A percentile compares a stretch with the other conserved stretches of the same genome.
Conservation (phyloP, 371 early-diverging fungal species). For the Mucor circinelloides region DNA sequence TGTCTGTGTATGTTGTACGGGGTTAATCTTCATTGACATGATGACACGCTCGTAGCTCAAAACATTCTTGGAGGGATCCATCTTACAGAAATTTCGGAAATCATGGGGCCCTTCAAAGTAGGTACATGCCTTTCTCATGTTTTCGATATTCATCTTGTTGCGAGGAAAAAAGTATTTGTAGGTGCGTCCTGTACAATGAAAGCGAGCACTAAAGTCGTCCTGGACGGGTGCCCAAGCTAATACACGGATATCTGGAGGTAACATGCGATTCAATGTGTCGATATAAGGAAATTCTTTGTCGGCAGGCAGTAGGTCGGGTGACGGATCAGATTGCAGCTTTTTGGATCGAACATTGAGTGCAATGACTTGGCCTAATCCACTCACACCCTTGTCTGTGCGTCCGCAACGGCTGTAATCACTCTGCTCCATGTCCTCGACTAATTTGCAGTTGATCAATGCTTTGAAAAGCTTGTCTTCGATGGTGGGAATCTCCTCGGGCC, state of each 20-base stretch:
- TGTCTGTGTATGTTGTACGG: slow-evolving; percentile 31
- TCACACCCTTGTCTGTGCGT: slow-evolving; percentile 95
- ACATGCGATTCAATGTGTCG: slow-evolving; percentile 78
- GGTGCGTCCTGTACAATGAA: slow-evolving; percentile 81
- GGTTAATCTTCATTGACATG: slow-evolving; percentile 65
- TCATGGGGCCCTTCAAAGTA: slow-evolving; percentile 85
- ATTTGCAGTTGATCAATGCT: slow-evolving; percentile 72
- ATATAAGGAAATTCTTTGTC: slow-evolving; percentile 76
- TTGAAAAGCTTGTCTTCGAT: slow-evolving; percentile 85
- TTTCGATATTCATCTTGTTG: slow-evolving; percentile 61
- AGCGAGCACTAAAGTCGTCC: slow-evolving; percentile 85
- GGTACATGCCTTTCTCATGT: slow-evolving; percentile 78
- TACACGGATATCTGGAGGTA: slow-evolving; percentile 91
- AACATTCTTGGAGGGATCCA: slow-evolving; percentile 85
- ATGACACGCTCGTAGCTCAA: slow-evolving; percentile 76
- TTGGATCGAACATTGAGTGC: slow-evolving; percentile 81
- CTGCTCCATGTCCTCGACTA: slow-evolving; percentile 64
- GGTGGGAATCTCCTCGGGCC: slow-evolving; percentile 62
- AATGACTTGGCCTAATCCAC: slow-evolving; percentile 89
- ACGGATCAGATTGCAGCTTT: slow-evolving; percentile 22
- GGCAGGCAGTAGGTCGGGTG: slow-evolving; percentile 25
- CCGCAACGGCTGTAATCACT: slow-evolving; percentile 86
- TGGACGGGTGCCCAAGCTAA: slow-evolving; percentile 90
- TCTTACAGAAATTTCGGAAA: slow-evolving; percentile 94
- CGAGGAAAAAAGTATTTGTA: slow-evolving; percentile 92